Conservation (phyloP, 139 green algal genomes). For the Chlamydomonas sp. region DNA sequence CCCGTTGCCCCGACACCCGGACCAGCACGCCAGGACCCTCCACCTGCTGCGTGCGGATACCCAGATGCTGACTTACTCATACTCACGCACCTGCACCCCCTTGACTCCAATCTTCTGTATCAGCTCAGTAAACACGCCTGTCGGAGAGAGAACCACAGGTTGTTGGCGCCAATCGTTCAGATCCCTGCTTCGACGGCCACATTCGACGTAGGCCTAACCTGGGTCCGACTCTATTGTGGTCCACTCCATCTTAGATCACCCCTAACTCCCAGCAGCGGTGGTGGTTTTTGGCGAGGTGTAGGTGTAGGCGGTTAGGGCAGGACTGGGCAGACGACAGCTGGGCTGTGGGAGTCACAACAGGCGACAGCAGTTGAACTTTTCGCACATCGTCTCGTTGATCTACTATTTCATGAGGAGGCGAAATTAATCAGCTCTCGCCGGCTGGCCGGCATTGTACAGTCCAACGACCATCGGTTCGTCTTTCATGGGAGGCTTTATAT, state of each 20-base stretch:
- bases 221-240: constrained; percentile 92
- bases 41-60: no score
- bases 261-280: neutral
- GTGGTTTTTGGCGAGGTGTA: neutral
- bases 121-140: constrained; percentile 91
- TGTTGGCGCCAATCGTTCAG: no score
- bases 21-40: no score
- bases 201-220: constrained; percentile 46
- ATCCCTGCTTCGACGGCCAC: neutral
- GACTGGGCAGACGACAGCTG: neutral
- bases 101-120: constrained; percentile 90
- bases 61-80: no score
- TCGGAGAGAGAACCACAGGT: no score
- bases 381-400: neutral
- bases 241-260: constrained; percentile 57
- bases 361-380: neutral
- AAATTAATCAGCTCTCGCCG: neutral
- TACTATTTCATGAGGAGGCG: neutral
- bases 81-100: constrained; percentile 75
- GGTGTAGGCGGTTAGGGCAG: neutral
- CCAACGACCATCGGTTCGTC: neutral
- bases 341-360: neutral
- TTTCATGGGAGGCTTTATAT: neutral
- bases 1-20: no score
- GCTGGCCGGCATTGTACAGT: neutral